Evolutionary conservation across 75 land plant species (phyloP).

Genomic region (Pseudotsuga menziesii): DNA sequence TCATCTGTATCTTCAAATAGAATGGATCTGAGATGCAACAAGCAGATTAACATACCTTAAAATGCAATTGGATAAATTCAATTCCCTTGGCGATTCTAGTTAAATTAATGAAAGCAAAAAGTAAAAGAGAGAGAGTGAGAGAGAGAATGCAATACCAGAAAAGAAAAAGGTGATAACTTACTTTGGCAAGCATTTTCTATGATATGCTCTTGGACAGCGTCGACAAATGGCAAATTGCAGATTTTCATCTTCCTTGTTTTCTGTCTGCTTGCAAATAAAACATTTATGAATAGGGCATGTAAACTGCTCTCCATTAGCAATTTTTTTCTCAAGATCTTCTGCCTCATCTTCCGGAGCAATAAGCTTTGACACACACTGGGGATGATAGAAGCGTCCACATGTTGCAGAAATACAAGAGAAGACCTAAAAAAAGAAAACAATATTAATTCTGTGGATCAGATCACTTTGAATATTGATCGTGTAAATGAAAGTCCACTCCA

Average conservation of each 20-base stretch:
- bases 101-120: background rate
- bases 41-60: background rate
- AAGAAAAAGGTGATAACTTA: conserved; percentile 12
- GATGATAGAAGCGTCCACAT: conserved; percentile 91
- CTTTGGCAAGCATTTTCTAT: conserved; percentile 83
- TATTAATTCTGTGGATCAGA: no score
- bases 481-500: background rate
- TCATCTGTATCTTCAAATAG: conserved; percentile 24
- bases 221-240: conserved; percentile 80
- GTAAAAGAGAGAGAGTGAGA: background rate
- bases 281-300: conserved; percentile 79
- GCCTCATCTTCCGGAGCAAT: conserved; percentile 32
- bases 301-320: conserved; percentile 56
- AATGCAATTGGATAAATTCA: background rate
- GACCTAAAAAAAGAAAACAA: conserved; percentile 39
- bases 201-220: conserved; percentile 85
- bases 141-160: background rate
- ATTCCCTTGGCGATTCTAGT: no score
- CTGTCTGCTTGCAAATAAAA: conserved; percentile 46
- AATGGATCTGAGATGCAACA: conserved; percentile 30
- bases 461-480: no score
- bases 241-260: conserved; percentile 40
- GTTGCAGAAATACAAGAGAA: conserved; percentile 74
- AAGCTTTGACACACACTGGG: conserved; percentile 55
- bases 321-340: conserved; percentile 29